A percentile compares a stretch with the other conserved stretches of the same genome.
Conservation (phyloP, 768 basidiomycete genomes). For the Hericium alpestre region DNA sequence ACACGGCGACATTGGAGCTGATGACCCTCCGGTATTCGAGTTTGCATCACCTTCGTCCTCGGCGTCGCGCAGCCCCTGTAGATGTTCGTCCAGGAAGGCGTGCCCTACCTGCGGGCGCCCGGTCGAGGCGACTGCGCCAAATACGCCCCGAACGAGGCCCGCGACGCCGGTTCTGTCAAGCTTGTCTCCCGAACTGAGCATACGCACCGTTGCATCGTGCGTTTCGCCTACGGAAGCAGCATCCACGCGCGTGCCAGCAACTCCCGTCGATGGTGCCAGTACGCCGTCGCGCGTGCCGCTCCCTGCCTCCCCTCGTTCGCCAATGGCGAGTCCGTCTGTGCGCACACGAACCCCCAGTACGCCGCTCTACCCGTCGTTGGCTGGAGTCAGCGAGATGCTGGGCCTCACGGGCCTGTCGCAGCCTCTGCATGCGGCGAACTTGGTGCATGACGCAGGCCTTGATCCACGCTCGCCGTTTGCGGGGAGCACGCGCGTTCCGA, state of each 20-base stretch:
- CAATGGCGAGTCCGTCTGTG: background rate
- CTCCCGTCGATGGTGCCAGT: background rate
- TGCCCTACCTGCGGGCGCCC: background rate
- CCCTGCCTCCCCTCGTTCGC: background rate
- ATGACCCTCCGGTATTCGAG: too few species aligned
- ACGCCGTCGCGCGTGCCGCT: background rate
- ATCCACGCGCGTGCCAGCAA: background rate
- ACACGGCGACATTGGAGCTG: too few species aligned
- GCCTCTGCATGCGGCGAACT: constrained; percentile 3
- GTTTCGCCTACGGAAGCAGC: background rate
- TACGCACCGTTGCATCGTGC: background rate
- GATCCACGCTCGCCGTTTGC: constrained; percentile 9
- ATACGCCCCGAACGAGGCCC: background rate
- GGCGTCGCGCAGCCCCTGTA: too few species aligned
- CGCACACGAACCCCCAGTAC: background rate
- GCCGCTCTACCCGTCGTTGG: background rate
- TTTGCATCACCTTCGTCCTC: too few species aligned
- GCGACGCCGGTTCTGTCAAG: background rate
- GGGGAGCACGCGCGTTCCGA: background rate
- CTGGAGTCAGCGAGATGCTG: background rate
- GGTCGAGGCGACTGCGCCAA: background rate
- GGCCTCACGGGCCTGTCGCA: constrained; percentile 2
- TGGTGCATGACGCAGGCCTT: background rate
- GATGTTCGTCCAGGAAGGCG: background rate
- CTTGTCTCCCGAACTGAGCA: background rate